These are phyloP conservation scores for Cocos nucifera DNA, from an alignment of 176 grass and related monocot genomes.

Conservation along the genomic window DNA sequence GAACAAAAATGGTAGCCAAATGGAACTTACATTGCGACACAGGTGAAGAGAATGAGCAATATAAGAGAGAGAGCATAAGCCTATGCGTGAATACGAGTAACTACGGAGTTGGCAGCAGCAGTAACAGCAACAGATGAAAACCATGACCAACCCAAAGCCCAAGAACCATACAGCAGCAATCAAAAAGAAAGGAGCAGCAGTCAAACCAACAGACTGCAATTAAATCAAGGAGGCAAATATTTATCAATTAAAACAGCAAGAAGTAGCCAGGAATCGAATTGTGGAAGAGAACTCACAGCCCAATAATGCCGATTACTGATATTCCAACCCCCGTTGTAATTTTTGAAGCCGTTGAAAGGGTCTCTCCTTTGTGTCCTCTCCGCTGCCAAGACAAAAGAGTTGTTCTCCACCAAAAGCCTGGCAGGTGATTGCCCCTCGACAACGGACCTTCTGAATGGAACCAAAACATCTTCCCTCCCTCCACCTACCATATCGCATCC, in stretches of 20 bases:
- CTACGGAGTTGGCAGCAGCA: conserved; percentile 47
- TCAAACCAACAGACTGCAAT: conserved; percentile 72
- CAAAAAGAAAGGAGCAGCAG: conserved; percentile 55
- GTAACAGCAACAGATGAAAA: conserved; percentile 47
- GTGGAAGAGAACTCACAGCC: conserved; percentile 41
- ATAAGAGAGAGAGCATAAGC: conserved; percentile 69
- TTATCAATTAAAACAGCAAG: not conserved
- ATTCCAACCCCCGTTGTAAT: conserved; percentile 83
- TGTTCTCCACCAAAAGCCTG: conserved; percentile 14
- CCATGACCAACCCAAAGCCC: conserved; percentile 58
- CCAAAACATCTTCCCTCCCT: not conserved
- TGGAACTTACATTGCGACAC: conserved; percentile 68
- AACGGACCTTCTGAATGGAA: not conserved
- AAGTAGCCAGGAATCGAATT: not conserved
- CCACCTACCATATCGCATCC: conserved; percentile 3
- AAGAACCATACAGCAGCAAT: conserved; percentile 40
- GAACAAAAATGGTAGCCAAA: not conserved
- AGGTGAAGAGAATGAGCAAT: conserved; percentile 74
- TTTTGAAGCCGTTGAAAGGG: conserved; percentile 47
- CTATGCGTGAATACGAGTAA: conserved; percentile 56
- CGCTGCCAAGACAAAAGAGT: conserved; percentile 50
- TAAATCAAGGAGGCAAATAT: not conserved
- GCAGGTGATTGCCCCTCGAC: conserved; percentile 8
- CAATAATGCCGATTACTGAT: conserved; percentile 75
- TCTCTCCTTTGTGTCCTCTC: conserved; percentile 68